Percentiles rank a stretch among this genome's conserved stretches.
These are phyloP conservation scores for Penicillium chermesinum DNA, from an alignment of 495 filamentous ascomycete species.

Conservation along the genomic window DNA sequence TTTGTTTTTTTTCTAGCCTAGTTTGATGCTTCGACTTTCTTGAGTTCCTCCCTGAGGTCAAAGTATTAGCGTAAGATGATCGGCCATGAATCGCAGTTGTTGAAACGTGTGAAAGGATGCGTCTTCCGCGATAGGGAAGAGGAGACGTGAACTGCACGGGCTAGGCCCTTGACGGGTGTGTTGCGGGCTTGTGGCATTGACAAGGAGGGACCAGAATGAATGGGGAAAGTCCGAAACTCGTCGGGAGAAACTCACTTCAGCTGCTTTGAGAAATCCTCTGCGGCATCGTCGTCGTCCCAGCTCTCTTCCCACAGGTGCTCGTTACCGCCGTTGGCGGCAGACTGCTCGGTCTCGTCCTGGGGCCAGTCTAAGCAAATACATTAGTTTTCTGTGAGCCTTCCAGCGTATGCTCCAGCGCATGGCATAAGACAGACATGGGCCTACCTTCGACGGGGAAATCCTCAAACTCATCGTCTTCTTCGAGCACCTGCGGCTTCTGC, in stretches of 20 bases:
- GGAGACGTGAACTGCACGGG: neutral
- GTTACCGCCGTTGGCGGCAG: conserved; percentile 49
- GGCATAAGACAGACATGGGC: conserved; percentile 12
- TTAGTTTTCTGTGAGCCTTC: neutral
- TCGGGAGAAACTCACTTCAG: conserved; percentile 64
- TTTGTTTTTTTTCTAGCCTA: conserved; percentile 17
- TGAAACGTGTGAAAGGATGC: neutral
- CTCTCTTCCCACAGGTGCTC: conserved; percentile 98
- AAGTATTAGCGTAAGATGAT: conserved; percentile 6
- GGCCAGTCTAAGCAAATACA: conserved; percentile 63
- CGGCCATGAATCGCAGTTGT: neutral
- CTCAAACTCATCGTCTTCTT: conserved; percentile 98
- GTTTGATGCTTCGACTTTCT: conserved; percentile 71
- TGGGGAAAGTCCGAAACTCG: neutral
- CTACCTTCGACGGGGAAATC: conserved; percentile 96
- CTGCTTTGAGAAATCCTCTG: conserved; percentile 93
- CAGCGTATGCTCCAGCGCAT: neutral
- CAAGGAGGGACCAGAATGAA: neutral
- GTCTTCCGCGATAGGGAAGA: neutral
- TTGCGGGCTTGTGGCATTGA: too few species aligned
- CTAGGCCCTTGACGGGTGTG: too few species aligned
- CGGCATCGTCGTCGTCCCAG: conserved; percentile 98
- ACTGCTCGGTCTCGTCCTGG: conserved; percentile 78
- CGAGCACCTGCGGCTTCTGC: conserved; percentile 64
- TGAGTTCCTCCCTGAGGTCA: conserved; percentile 76